Evolutionary conservation across 345 rosid genomes (phyloP), one percentile per base, ranked within the genome.

Genomic region (Camelina sativa): DNA sequence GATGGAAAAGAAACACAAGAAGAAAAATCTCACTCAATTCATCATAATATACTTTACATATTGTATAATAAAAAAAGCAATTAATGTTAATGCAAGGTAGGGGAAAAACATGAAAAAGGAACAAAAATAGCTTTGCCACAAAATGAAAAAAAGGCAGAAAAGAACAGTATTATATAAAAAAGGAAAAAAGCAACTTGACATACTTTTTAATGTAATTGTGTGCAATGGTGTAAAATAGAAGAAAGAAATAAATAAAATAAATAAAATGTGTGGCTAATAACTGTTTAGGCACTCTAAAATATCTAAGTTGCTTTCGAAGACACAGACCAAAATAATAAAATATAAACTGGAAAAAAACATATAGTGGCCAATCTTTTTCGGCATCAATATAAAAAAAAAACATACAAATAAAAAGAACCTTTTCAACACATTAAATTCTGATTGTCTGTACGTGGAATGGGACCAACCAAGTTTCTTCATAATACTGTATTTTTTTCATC

Each of bases 231-330:
- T 12, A 19, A 50, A 7, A 28, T 15, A 50, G 43, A 75, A 50
- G 43, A 75, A 51, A 38, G 4, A 37, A 63, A 20, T 4, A 56
- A 32, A 28, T 62, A 38, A 71, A 50, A 35, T 60, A 23, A 69
- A 17, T 3, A 9, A 25, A 46, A 17, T 71, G 19, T 68, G 76
- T 65, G 80, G 80, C 72, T 71, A 38, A 30, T 7, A 71, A 20
- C 63, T 64, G 44, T 28, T 38, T 38, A 28, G 62, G 13, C 71
- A 11, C 6, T 71, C 68, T 76, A 64, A 86, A 86, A 85, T 86
- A 86, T 86, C 90, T 79, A 50, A 22, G 54, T 73, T 47, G 78
- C 73, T 78, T 77, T 80, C 78, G 7, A 35, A 19, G 15, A 37
- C 65, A 77, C 77, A 71, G 74, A 80, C 53, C 62, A 72, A 43